Base-by-base conservation (phyloP, 1,284 basidiomycete species). In the Trichosporon sp. region DNA sequence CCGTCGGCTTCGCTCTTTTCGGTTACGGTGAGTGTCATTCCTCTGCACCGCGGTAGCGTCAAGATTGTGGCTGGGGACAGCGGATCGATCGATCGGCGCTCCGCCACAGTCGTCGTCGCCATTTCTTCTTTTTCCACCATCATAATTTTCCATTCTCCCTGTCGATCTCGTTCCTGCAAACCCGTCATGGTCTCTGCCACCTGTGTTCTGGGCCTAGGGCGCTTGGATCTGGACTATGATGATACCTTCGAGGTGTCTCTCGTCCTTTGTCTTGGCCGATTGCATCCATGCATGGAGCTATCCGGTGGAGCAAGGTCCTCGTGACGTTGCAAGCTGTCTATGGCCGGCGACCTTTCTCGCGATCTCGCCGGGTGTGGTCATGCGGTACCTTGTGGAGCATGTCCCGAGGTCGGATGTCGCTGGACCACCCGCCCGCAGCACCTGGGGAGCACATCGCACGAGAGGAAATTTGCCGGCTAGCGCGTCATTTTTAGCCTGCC, bases 1-100 rank as follows among this genome's bases (percentile, higher is more conserved):
- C 77, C 25, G 65, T 62, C 61, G 76, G 61, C 23, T 79, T 79
- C 73, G 66, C 66, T 57, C 64, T 79, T 37, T 79, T 79, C 69
- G 77, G 76, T 62, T 78, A 78, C 60, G 76, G 75, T 69, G 71
- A 74, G 68, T 75, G 67, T 73, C 14, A 6, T 40, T n/a, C 16
- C 16, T 23, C 16, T 21, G 46, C 14, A n/a, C 16, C 14, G 32
- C 11, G n/a, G 19, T 11, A 21, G 19, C 19, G 16, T 23, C 29
- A 14, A 44, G 52, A 19, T 16, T 34, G 32, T 23, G 31, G 19
- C 4, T 25, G 25, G 29, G 14, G 14, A 7, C 23, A 19, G 40
- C 40, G n/a, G 40, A 40, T 21, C 25, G 13, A n/a, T 2, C 9
- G 7, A 23, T 23, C 40, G 40, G 19, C 13, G 19, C 19, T 44